Conservation (phyloP, 2,329 filamentous ascomycete genomes). For the Nectriaceae sp. region DNA sequence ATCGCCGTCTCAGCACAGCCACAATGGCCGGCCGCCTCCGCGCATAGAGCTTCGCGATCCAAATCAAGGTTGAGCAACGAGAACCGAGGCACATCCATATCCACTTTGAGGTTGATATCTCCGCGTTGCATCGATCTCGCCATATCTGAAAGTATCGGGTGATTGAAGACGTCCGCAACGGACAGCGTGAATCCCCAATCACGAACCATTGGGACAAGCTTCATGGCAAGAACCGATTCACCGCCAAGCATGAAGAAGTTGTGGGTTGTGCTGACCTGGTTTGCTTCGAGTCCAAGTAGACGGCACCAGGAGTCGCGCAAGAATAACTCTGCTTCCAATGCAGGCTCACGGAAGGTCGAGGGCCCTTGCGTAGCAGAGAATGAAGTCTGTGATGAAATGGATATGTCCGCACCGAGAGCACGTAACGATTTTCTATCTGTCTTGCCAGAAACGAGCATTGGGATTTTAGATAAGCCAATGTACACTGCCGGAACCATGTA, state of each 20-base stretch:
- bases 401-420: conserved; percentile 21
- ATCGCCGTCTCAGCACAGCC: conserved; percentile 31
- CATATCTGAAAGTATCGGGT: conserved; percentile 47
- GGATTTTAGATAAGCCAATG: conserved; percentile 24
- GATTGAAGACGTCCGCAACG: conserved; percentile 46
- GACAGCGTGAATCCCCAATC: conserved; percentile 41
- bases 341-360: conserved; percentile 13
- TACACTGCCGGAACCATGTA: conserved; percentile 27
- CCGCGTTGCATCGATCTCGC: conserved; percentile 34
- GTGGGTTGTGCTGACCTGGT: conserved; percentile 37
- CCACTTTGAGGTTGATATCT: conserved; percentile 12
- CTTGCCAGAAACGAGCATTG: conserved; percentile 27
- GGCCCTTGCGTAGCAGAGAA: conserved; percentile 3
- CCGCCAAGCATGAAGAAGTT: conserved; percentile 51
- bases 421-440: conserved; percentile 25
- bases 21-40: conserved; percentile 36
- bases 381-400: conserved; percentile 18
- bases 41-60: conserved; percentile 29
- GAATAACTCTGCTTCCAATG: conserved; percentile 20
- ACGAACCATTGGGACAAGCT: conserved; percentile 45
- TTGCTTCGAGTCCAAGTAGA: conserved; percentile 35
- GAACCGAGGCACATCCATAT: conserved; percentile 36
- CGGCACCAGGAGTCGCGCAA: conserved; percentile 39
- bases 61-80: conserved; percentile 38
- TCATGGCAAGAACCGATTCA: conserved; percentile 53